Evolutionary conservation across 495 filamentous ascomycete species (phyloP), one percentile per base, ranked within the genome.

Genomic region (Hypoxylon trugodes): DNA sequence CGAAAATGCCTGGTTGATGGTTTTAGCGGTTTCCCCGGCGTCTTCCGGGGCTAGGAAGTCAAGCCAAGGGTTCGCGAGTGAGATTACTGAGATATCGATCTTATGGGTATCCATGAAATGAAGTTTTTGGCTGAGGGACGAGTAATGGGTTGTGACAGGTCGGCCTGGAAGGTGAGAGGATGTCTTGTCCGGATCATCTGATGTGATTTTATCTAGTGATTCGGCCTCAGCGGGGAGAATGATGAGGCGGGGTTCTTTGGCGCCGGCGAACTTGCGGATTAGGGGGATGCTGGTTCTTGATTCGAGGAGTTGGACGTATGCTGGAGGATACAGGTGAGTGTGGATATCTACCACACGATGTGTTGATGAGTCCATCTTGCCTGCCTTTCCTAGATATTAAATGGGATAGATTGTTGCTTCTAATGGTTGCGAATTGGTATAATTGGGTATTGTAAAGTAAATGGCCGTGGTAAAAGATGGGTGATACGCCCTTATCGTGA

Each of bases 11-110:
- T 89, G 77, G 74, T 97, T 98, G 73, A 96, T 85, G 3, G 73
- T 76, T 28, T 79, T 57, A 0, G 92, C 90, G 55, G 85, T 84
- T 36, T 76, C 70, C 9, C 81, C 83, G 2, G 90, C 90, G 55
- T 89, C 84, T 16, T 74, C 64, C 0, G 86, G 65, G 0, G 84
- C 77, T 0, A 97, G 78, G 70, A 96, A 97, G 73, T 97, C 94
- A 1, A 98, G 84, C 94, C 94, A 98, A 1, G 94, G 94, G 72
- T 98, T 98, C 18, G 94, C 94, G 37, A 97, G 88, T 0, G 90
- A 93, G 70, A 98, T 85, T 6, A 97, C 88, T 13, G 91, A 96
- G 50, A 86, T 86, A 69, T 89, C 83, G 68, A 98, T 97, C 19
- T 74, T 72, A 70, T 98, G 94, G 5, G 76, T 82, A 68, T 90